A percentile compares a stretch with the other conserved stretches of the same genome.
Conservation (phyloP, 2,329 filamentous ascomycete genomes). For the Dendryphion nanum region DNA sequence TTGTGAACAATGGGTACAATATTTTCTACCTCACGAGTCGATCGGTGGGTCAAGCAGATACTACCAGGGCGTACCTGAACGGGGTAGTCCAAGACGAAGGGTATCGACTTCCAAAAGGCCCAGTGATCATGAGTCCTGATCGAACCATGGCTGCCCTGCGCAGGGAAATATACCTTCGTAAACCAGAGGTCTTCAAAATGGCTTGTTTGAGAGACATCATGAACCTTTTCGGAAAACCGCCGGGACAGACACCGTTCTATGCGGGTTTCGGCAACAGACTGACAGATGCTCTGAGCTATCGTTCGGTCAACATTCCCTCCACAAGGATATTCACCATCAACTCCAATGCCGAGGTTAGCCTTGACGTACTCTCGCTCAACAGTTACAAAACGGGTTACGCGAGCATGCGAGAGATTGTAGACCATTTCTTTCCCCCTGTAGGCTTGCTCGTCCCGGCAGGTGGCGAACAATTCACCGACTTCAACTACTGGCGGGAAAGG, state of each 20-base stretch:
- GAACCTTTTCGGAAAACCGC: conserved; percentile 66
- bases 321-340: conserved; percentile 98
- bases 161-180: conserved; percentile 89
- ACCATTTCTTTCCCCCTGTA: conserved; percentile 96
- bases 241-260: conserved; percentile 81
- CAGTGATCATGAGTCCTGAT: conserved; percentile 93
- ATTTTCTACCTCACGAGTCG: conserved; percentile 97
- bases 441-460: conserved; percentile 83
- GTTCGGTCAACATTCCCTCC: conserved; percentile 90
- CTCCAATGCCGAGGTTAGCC: conserved; percentile 89
- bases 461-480: conserved; percentile 94
- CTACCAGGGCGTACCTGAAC: conserved; percentile 82
- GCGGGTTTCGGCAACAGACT: conserved; percentile 96
- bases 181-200: conserved; percentile 99
- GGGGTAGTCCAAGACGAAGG: conserved; percentile 82
- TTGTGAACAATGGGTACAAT: conserved; percentile 93
- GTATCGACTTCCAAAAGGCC: conserved; percentile 81
- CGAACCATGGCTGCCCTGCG: conserved; percentile 90
- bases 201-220: conserved; percentile 93
- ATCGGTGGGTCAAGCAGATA: conserved; percentile 90
- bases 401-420: conserved; percentile 93
- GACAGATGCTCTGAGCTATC: conserved; percentile 93
- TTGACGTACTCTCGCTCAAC: conserved; percentile 87
- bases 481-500: conserved; percentile 89
- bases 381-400: conserved; percentile 97